Percentiles rank a stretch among this genome's conserved stretches.
These are phyloP conservation scores for Crithidia acanthocephali DNA, from an alignment of 208 protist species.

Conservation along the genomic window DNA sequence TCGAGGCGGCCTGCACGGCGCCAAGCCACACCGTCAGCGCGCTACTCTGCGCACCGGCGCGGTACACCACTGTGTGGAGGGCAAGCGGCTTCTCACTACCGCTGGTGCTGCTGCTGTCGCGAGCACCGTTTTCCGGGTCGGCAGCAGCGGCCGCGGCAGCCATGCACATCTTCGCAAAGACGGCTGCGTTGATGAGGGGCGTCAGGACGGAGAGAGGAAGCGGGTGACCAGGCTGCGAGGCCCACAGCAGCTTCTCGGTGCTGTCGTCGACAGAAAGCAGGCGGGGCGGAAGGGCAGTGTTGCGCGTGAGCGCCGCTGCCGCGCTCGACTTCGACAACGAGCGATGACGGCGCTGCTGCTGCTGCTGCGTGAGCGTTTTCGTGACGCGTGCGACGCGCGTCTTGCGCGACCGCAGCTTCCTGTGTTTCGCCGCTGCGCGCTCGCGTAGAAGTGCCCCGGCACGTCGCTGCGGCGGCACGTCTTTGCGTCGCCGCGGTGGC, in stretches of 20 bases:
- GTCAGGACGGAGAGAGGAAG: slow-evolving; percentile 20
- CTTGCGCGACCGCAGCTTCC: not conserved
- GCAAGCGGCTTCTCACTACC: not conserved
- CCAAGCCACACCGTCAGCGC: slow-evolving; percentile 24
- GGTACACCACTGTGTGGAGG: slow-evolving; percentile 36
- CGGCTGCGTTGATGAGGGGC: slow-evolving; percentile 12
- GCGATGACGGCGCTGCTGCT: too few species aligned
- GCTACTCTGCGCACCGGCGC: slow-evolving; percentile 22
- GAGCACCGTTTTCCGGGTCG: not conserved
- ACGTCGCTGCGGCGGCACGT: not conserved
- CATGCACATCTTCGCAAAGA: slow-evolving; percentile 8
- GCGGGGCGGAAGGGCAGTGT: slow-evolving; percentile 6
- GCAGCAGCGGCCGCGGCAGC: not conserved
- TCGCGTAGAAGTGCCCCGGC: slow-evolving; percentile 1
- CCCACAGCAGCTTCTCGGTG: slow-evolving; percentile 35
- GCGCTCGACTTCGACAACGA: not conserved
- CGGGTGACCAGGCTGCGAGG: slow-evolving; percentile 17
- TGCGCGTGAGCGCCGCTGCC: not conserved
- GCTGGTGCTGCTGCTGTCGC: not conserved
- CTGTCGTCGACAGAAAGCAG: slow-evolving; percentile 20
- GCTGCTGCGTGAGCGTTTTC: not conserved
- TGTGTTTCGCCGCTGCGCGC: not conserved
- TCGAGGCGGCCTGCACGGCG: slow-evolving; percentile 28
- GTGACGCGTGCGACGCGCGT: not conserved
- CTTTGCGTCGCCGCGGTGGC: not conserved